phyloP scores from a whole-genome alignment of 1,139 yeast species.

The Pichia sorboxylosa region DNA sequence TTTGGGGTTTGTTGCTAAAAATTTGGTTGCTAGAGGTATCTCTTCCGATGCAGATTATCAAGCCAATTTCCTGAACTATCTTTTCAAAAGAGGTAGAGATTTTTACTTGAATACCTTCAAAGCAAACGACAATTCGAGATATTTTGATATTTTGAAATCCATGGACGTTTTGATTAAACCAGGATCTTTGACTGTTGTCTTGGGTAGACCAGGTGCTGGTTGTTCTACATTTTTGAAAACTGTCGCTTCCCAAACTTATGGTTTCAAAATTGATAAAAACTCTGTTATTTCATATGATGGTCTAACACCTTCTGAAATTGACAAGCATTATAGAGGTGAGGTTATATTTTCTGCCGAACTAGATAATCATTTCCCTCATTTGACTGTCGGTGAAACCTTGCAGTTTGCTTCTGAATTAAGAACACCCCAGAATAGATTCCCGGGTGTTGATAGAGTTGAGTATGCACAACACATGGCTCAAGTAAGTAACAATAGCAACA shows the following conservation, averaged over 20 bases:
- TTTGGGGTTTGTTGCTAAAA: slow-evolving; percentile 58
- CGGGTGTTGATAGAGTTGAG: slow-evolving; percentile 1
- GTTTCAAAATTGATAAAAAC: slow-evolving; percentile 14
- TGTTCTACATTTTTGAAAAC: slow-evolving; percentile 35
- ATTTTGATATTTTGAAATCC: slow-evolving; percentile 49
- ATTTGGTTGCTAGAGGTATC: slow-evolving; percentile 63
- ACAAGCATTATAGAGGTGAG: slow-evolving; percentile 29
- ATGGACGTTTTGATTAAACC: slow-evolving; percentile 50
- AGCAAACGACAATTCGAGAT: slow-evolving; percentile 16
- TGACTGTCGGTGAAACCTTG: slow-evolving; percentile 32
- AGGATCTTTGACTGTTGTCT: slow-evolving; percentile 32
- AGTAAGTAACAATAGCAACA: slow-evolving; percentile 30
- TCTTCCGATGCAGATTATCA: slow-evolving; percentile 78
- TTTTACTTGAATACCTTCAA: slow-evolving; percentile 8
- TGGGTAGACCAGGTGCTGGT: slow-evolving; percentile 47
- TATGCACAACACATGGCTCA: slow-evolving; percentile 22
- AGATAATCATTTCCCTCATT: slow-evolving; percentile 33
- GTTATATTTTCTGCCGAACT: slow-evolving; percentile 32
- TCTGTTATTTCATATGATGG: slow-evolving; percentile 34
- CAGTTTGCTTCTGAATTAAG: slow-evolving; percentile 30
- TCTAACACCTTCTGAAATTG: slow-evolving; percentile 52
- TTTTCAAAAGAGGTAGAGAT: slow-evolving; percentile 15
- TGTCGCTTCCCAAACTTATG: slow-evolving; percentile 24
- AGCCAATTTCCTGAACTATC: slow-evolving; percentile 48
- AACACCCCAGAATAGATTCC: slow-evolving; percentile 26